Evolutionary conservation across 495 filamentous ascomycete genomes (phyloP).

Genomic region (Tuber magnatum): DNA sequence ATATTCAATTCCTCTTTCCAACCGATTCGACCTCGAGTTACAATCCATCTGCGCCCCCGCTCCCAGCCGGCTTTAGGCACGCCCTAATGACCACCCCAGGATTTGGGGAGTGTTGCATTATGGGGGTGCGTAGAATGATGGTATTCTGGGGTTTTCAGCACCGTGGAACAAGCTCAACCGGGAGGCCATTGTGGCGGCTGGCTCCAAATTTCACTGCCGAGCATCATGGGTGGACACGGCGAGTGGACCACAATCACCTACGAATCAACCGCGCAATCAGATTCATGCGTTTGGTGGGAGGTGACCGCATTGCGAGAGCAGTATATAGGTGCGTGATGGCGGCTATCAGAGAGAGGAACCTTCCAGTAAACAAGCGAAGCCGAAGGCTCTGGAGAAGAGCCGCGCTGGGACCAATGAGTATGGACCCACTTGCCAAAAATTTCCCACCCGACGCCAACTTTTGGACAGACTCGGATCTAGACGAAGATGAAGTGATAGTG

Average conservation of each 20-base stretch:
- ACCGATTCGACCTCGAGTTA: neutral
- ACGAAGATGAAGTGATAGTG: neutral
- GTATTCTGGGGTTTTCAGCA: neutral
- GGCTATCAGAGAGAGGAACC: neutral
- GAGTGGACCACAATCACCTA: neutral
- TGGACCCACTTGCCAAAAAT: neutral
- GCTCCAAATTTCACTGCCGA: neutral
- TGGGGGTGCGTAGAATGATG: neutral
- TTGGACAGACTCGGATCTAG: neutral
- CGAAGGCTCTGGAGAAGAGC: neutral
- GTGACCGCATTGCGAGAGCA: neutral
- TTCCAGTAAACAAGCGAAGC: neutral
- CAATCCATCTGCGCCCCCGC: neutral
- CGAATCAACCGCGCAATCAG: neutral
- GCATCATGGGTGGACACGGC: neutral
- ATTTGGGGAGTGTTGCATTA: neutral
- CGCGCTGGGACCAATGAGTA: neutral
- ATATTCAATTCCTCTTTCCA: neutral
- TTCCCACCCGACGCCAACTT: neutral
- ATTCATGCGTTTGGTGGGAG: neutral
- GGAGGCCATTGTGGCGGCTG: neutral
- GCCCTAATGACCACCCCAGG: fast-evolving
- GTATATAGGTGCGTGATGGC: neutral
- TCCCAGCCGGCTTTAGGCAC: neutral
- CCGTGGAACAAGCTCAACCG: neutral